Percentiles rank a stretch among this genome's conserved stretches.
Evolutionary conservation across 495 filamentous ascomycete species (phyloP).

Genomic region (Xylaria sp.): DNA sequence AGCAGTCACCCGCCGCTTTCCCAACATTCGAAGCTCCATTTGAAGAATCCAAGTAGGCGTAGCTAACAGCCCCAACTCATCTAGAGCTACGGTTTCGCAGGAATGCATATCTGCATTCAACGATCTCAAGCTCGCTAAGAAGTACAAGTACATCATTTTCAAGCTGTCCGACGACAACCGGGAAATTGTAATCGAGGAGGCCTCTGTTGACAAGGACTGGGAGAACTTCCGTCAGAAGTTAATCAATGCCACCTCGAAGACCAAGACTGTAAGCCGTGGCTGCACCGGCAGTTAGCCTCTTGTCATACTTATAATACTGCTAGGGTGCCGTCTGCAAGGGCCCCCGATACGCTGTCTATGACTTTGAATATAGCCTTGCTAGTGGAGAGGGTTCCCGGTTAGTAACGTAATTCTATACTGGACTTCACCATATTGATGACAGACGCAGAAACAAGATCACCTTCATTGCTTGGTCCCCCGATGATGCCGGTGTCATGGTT

Average conservation of each 20-base stretch:
- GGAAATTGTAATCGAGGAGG: slow-evolving; percentile 81
- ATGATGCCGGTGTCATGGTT: slow-evolving; percentile 82
- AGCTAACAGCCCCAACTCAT: slow-evolving; percentile 38
- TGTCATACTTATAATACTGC: slow-evolving; percentile 24
- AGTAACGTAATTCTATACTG: slow-evolving; percentile 27
- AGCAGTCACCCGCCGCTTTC: slow-evolving; percentile 25
- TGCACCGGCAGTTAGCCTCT: background rate
- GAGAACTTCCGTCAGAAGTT: slow-evolving; percentile 83
- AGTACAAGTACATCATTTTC: slow-evolving; percentile 95
- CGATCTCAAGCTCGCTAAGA: slow-evolving; percentile 87
- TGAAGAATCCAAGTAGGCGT: slow-evolving; percentile 1
- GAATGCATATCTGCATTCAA: slow-evolving; percentile 88
- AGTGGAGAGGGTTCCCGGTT: slow-evolving; percentile 84
- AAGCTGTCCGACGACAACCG: slow-evolving; percentile 95
- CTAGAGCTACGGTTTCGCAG: slow-evolving; percentile 76
- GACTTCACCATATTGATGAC: slow-evolving; percentile 29
- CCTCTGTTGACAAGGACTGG: slow-evolving; percentile 66
- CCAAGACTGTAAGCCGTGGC: slow-evolving; percentile 45
- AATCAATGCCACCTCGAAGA: slow-evolving; percentile 63
- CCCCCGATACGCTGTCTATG: slow-evolving; percentile 93
- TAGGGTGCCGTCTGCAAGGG: slow-evolving; percentile 70
- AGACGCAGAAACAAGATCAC: slow-evolving; percentile 85
- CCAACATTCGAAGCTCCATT: slow-evolving; percentile 2
- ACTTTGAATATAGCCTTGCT: slow-evolving; percentile 80
- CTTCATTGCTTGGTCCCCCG: slow-evolving; percentile 93